phyloP scores from a whole-genome alignment of 257 asterid genomes.

The Solanum piurae region DNA sequence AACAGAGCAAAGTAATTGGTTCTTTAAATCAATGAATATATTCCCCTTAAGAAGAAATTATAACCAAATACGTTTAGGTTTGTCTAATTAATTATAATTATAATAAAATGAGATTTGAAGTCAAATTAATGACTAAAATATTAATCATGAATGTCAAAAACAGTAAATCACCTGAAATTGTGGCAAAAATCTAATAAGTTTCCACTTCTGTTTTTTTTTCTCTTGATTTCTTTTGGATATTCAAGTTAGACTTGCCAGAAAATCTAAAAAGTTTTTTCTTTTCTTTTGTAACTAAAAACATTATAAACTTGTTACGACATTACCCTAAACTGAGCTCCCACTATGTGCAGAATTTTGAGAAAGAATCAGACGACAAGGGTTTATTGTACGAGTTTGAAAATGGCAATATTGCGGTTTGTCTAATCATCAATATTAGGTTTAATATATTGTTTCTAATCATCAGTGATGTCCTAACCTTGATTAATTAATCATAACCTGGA shows the following conservation, averaged over 20 bases:
- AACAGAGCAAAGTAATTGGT: neutral
- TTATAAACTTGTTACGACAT: neutral
- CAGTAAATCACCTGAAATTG: neutral
- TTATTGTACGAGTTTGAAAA: neutral
- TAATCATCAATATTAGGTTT: neutral
- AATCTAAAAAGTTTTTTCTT: neutral
- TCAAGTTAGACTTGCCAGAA: neutral
- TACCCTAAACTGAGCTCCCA: neutral
- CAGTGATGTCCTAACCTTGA: neutral
- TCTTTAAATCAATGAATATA: neutral
- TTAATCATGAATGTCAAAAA: neutral
- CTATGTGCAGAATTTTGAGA: neutral
- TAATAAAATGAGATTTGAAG: neutral
- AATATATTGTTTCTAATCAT: neutral
- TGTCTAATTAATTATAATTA: neutral
- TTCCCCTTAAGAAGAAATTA: neutral
- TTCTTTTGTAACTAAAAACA: neutral
- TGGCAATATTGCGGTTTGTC: neutral
- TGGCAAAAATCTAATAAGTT: neutral
- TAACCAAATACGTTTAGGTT: neutral
- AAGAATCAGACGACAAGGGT: fast-evolving
- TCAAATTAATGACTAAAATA: neutral
- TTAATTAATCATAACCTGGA: neutral
- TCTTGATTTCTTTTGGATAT: neutral
- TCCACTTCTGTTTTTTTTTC: neutral